These are phyloP conservation scores for grape (Vitis vinifera) DNA, from an alignment of 164 flowering plant species.

Conservation along the genomic window ASM3070453v1 NC_081821.1:2296501-2297000, in stretches of 20 bases:
- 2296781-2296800: slow-evolving; percentile 25
- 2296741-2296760: slow-evolving; percentile 26
- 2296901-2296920: neutral
- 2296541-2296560: neutral
- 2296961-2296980: no score
- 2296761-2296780: slow-evolving; percentile 14
- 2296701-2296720: neutral
- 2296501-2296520: neutral
- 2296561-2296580: neutral
- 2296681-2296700: neutral
- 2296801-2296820: slow-evolving; percentile 33
- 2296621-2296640: neutral
- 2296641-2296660: neutral
- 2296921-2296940: neutral
- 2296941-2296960: neutral
- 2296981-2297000: no score
- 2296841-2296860: slow-evolving; percentile 44
- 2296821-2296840: slow-evolving; percentile 40
- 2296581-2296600: neutral
- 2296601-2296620: neutral
- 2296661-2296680: neutral
- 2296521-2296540: neutral
- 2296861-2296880: slow-evolving; percentile 23
- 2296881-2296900: neutral
- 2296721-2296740: neutral